These are phyloP conservation scores for Piper betle DNA, from an alignment of 164 flowering plant genomes.

Conservation along the genomic window DNA sequence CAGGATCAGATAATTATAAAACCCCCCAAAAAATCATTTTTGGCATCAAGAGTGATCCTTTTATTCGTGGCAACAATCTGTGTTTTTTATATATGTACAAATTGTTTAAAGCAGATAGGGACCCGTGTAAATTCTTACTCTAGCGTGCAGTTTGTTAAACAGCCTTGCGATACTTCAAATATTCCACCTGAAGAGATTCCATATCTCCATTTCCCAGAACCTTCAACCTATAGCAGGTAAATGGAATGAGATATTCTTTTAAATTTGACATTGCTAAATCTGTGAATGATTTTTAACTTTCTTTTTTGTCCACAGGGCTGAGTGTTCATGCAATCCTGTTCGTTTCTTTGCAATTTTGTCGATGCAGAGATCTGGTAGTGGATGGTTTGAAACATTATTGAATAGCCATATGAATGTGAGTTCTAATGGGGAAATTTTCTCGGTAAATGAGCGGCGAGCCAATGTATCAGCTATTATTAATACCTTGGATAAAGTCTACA, in stretches of 20 bases:
- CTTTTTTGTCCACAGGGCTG: constrained; percentile 21
- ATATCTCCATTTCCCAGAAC: constrained; percentile 50
- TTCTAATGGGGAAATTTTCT: constrained; percentile 46
- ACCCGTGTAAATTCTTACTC: constrained; percentile 16
- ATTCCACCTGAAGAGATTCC: constrained; percentile 20
- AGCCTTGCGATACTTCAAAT: constrained; percentile 16
- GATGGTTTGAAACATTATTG: constrained; percentile 48
- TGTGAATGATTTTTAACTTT: not conserved
- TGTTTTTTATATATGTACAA: constrained; percentile 53
- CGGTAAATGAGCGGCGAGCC: constrained; percentile 22
- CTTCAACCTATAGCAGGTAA: constrained; percentile 58
- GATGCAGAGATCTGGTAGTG: constrained; percentile 52
- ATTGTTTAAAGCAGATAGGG: constrained; percentile 61
- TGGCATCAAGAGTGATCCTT: constrained; percentile 44
- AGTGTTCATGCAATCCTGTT: constrained; percentile 41
- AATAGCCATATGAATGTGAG: constrained; percentile 42
- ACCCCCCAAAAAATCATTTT: constrained; percentile 56
- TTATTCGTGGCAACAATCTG: constrained; percentile 55
- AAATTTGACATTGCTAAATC: not conserved
- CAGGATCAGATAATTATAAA: constrained; percentile 55
- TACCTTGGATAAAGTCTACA: constrained; percentile 37
- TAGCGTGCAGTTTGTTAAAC: constrained; percentile 22
- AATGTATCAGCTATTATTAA: constrained; percentile 23
- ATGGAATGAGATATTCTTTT: not conserved
- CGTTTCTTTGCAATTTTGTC: constrained; percentile 39